phyloP scores from a whole-genome alignment of 139 green algal genomes.

The Tetradesmus obliquus region DNA sequence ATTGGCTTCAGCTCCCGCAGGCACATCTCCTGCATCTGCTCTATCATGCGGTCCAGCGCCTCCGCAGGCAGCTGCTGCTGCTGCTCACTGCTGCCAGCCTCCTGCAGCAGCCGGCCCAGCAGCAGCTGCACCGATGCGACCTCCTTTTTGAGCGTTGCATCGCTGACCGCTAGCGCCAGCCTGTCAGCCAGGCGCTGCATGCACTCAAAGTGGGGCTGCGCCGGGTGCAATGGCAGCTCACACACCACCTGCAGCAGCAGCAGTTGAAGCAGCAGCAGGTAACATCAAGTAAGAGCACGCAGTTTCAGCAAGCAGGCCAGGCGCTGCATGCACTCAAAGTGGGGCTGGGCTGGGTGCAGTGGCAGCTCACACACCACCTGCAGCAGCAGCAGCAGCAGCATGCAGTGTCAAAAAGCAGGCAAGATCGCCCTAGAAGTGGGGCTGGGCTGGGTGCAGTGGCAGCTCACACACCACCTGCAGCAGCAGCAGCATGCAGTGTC shows the following conservation, averaged over 20 bases:
- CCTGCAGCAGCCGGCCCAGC: slow-evolving; percentile 10
- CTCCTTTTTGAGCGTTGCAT: slow-evolving; percentile 29
- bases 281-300: neutral
- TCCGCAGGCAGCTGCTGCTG: neutral
- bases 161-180: neutral
- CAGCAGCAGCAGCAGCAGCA: neutral
- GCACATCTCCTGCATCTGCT: neutral
- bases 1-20: neutral
- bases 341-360: neutral
- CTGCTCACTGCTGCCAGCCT: slow-evolving; percentile 15
- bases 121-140: slow-evolving; percentile 5
- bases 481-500: neutral
- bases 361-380: neutral
- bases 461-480: neutral
- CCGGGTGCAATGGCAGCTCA: slow-evolving; percentile 16
- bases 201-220: neutral
- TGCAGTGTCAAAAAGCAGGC: neutral
- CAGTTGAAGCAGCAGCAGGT: neutral
- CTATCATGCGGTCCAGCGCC: neutral
- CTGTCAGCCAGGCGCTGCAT: neutral
- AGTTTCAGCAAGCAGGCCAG: neutral
- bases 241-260: slow-evolving; percentile 13
- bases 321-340: neutral
- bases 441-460: neutral
- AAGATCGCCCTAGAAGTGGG: neutral